Evolutionary conservation across 2,329 filamentous ascomycete species (phyloP).

Genomic region (Claviceps africana): DNA sequence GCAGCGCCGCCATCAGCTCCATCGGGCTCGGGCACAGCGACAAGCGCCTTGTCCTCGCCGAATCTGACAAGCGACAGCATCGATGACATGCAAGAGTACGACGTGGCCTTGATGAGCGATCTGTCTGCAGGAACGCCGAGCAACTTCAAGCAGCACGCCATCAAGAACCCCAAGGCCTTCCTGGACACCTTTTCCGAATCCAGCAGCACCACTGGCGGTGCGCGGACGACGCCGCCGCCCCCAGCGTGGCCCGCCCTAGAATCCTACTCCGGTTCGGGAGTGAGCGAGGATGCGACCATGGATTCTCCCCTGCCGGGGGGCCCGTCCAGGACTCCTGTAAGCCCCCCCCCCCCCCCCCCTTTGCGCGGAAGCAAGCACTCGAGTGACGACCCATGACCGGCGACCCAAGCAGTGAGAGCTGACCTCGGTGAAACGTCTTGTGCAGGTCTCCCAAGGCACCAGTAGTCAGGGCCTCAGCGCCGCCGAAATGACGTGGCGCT

Average conservation of each 20-base stretch:
- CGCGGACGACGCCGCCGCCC: constrained; percentile 49
- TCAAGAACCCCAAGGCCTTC: constrained; percentile 54
- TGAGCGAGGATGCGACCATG: constrained; percentile 60
- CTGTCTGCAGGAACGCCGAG: constrained; percentile 35
- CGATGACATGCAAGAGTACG: constrained; percentile 58
- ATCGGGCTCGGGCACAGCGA: constrained; percentile 34
- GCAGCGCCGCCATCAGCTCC: constrained; percentile 25
- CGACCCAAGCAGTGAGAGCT: not conserved
- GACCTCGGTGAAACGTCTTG: not conserved
- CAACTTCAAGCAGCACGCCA: constrained; percentile 61
- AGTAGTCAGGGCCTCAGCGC: constrained; percentile 42
- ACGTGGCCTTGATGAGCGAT: constrained; percentile 52
- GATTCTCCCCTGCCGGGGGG: constrained; percentile 45
- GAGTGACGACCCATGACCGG: not conserved
- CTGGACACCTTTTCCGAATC: constrained; percentile 71
- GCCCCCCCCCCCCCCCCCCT: too few relatives aligned
- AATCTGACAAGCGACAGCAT: constrained; percentile 48
- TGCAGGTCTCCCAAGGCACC: constrained; percentile 15
- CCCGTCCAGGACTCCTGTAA: constrained; percentile 19
- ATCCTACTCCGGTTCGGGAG: constrained; percentile 43
- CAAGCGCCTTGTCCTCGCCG: constrained; percentile 55
- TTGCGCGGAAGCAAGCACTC: not conserved
- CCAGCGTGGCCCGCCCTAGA: constrained; percentile 46
- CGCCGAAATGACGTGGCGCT: constrained; percentile 63
- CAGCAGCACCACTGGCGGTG: constrained; percentile 36